Percentiles rank a stretch among this genome's conserved stretches.
Evolutionary conservation across 257 asterid species (phyloP).

Genomic region (Solanum ossicruentum): DNA sequence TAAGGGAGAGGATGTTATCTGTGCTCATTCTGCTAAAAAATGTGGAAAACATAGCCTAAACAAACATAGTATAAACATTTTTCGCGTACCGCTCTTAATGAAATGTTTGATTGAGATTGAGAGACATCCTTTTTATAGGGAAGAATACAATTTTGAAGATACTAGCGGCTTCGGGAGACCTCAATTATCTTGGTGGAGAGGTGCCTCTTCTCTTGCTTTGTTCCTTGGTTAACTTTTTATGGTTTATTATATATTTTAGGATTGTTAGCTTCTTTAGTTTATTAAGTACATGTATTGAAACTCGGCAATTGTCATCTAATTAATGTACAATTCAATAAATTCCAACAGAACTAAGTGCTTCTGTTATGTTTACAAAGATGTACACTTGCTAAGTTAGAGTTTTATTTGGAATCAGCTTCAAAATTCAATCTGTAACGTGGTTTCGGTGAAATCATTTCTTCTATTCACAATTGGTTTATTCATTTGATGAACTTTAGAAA

Average conservation of each 20-base stretch:
- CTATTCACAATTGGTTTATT: background rate
- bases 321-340: background rate
- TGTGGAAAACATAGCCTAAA: background rate
- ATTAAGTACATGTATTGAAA: background rate
- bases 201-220: conserved; percentile 8
- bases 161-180: conserved; percentile 80
- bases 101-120: background rate
- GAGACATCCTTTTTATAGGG: conserved; percentile 22
- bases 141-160: conserved; percentile 90
- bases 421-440: too few relatives aligned
- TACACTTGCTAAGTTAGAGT: too few relatives aligned
- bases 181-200: conserved; percentile 95
- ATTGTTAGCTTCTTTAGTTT: background rate
- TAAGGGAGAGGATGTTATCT: background rate
- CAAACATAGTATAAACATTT: background rate
- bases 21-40: background rate
- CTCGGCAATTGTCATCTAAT: background rate
- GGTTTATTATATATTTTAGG: background rate
- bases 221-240: background rate
- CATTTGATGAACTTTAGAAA: background rate
- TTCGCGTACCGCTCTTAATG: background rate
- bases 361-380: too few relatives aligned
- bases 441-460: background rate
- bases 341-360: too few relatives aligned
- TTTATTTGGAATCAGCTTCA: too few relatives aligned